These are phyloP conservation scores for Hericium alpestre DNA, from an alignment of 768 basidiomycete species.

Conservation along the genomic window DNA sequence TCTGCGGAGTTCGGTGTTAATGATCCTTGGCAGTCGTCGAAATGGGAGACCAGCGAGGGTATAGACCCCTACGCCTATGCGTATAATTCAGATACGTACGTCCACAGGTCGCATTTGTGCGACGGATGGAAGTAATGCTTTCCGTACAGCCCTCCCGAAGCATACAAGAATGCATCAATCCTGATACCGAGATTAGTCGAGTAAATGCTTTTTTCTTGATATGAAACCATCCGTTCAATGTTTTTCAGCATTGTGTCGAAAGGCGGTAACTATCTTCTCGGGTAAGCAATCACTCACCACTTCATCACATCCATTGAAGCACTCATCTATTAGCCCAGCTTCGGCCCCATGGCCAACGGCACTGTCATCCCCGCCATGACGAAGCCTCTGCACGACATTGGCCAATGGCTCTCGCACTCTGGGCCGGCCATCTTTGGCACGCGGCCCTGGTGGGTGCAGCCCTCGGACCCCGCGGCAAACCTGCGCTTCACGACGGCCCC, in stretches of 20 bases:
- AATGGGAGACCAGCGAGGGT: conserved; percentile 52
- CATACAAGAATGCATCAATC: background rate
- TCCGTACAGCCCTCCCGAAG: background rate
- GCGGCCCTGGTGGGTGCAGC: conserved; percentile 7
- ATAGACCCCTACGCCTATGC: conserved; percentile 47
- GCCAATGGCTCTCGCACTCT: conserved; percentile 9
- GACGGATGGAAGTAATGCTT: background rate
- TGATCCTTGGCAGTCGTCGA: conserved; percentile 23
- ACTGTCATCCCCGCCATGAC: conserved; percentile 11
- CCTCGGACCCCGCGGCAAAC: conserved; percentile 1
- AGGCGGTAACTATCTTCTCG: background rate
- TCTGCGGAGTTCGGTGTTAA: background rate
- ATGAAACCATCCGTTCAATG: background rate
- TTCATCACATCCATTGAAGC: background rate
- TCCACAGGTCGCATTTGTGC: background rate
- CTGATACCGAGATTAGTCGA: background rate
- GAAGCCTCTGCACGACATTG: conserved; percentile 8
- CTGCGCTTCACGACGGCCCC: conserved; percentile 22
- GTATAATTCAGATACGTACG: conserved; percentile 15
- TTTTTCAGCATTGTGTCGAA: background rate
- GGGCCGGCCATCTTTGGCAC: conserved; percentile 12
- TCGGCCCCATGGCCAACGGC: conserved; percentile 9
- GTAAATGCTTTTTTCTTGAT: background rate
- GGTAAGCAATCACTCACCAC: background rate
- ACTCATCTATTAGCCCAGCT: background rate